Evolutionary conservation across 371 early-diverging fungal species (phyloP).

Genomic region (Umbelopsis sp.): DNA sequence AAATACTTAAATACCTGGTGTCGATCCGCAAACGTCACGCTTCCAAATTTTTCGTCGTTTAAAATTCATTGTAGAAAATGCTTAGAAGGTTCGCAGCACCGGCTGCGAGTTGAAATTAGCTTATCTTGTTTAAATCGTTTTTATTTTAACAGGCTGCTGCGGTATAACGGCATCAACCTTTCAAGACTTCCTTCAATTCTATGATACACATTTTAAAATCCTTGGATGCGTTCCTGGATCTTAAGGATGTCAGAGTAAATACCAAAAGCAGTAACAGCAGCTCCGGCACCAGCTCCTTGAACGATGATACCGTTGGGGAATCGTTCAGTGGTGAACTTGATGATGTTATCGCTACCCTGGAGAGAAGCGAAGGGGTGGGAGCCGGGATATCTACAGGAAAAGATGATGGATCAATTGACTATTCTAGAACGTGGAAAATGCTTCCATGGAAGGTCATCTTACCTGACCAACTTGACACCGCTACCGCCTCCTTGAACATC

Average conservation of each 20-base stretch:
- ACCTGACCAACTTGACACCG: constrained; percentile 81
- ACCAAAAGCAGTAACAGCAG: constrained; percentile 96
- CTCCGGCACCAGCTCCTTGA: constrained; percentile 97
- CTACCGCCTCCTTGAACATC: constrained; percentile 71
- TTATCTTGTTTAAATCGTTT: no score
- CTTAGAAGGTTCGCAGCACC: no score
- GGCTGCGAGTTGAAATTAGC: no score
- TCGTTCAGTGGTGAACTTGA: constrained; percentile 90
- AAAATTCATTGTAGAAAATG: no score
- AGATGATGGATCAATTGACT: no score
- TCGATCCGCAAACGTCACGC: no score
- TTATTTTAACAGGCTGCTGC: no score
- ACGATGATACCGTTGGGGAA: constrained; percentile 94
- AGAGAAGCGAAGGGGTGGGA: constrained; percentile 95
- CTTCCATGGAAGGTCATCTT: constrained; percentile 21
- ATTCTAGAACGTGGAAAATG: no score
- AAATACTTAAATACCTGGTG: no score
- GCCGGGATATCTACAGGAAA: constrained; percentile 64
- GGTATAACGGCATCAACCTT: not conserved
- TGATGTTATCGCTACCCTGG: constrained; percentile 96
- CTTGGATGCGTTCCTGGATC: constrained; percentile 70
- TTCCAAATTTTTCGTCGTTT: no score
- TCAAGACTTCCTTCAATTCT: not conserved
- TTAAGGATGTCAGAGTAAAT: constrained; percentile 90
- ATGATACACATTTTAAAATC: constrained; percentile 27